Evolutionary conservation across 352 stramenopile genomes (phyloP).

Genomic region (Phytophthora tubulina): DNA sequence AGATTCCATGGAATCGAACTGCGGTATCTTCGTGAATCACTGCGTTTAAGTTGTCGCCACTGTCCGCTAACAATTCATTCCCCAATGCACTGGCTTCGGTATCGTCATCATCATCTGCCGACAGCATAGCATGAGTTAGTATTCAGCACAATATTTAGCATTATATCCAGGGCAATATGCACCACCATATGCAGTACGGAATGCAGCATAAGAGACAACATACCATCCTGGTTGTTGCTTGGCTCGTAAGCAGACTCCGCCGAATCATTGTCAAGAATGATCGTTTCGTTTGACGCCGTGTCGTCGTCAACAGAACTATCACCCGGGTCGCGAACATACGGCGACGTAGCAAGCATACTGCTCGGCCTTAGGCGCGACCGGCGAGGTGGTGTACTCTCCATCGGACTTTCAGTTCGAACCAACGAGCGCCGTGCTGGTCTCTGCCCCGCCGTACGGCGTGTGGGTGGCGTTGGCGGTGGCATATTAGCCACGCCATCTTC

Average conservation of each 20-base stretch:
- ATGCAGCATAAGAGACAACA: conserved; percentile 23
- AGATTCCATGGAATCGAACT: conserved; percentile 20
- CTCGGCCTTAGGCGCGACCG: not conserved
- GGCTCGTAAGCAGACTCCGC: not conserved
- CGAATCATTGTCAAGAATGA: not conserved
- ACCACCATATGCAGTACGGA: conserved; percentile 10
- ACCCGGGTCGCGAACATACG: not conserved
- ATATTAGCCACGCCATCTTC: no score
- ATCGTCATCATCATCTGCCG: conserved; percentile 10
- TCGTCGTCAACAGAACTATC: not conserved
- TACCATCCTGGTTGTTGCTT: conserved; percentile 5
- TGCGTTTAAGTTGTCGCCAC: conserved; percentile 6
- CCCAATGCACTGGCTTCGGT: not conserved
- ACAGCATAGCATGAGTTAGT: not conserved
- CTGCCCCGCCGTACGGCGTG: no score
- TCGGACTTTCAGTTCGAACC: not conserved
- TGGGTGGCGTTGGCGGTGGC: no score
- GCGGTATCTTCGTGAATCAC: not conserved
- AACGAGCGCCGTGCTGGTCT: not conserved
- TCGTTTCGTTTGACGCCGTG: not conserved
- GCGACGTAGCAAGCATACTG: not conserved
- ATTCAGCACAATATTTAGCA: conserved; percentile 8
- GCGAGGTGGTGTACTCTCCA: not conserved
- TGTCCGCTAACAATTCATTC: conserved; percentile 14
- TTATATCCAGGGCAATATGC: conserved; percentile 11